Base-by-base conservation (phyloP, 2,329 filamentous ascomycete genomes). In the Pseudogymnoascus sp. region DNA sequence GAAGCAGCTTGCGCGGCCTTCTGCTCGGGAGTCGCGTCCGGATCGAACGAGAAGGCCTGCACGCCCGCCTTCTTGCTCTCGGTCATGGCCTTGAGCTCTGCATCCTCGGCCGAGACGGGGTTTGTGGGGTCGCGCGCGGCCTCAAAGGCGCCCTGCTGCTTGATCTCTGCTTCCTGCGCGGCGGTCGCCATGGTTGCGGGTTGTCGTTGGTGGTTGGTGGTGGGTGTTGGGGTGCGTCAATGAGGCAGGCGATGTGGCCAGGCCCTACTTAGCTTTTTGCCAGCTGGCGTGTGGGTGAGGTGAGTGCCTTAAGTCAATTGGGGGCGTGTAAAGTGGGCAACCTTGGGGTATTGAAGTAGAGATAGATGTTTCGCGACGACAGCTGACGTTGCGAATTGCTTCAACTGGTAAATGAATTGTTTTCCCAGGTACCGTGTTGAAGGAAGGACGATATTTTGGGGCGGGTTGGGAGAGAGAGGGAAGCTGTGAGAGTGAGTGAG, bases 41-140 rank as follows among this genome's bases (percentile, higher is more conserved):
- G 91, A 72, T 99, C 84, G 77, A 97, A 99, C 65, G 87, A 84
- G 73, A 90, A 94, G 66, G 91, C 92, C 31, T 87, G 78, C 25
- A 89, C 84, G 42, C 94, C 94, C 10, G 88, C 90, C 70, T 89
- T 88, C 71, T 82, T 85, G 68, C 90, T 91, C 74, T 96, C 87
- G 61, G 90, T 80, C 27, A 96, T 81, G 58, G 97, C 82, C 69
- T 84, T 84, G 68, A 84, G 81, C 76, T 96, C 83, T 33, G 90
- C 90, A 66, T 87, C 85, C 41, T 89, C 83, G 55, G 90, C 80
- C 39, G 85, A 84, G 66, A 92, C 82, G 48, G 76, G 77, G 72
- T 81, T 89, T 68, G 89, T 76, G 36, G 90, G 86, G 73, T 95
- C 83, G 65, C 81, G 81, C 62, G 92, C 87, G 63, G 90, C 89